Base-by-base conservation (phyloP, 768 basidiomycete species). In the Agrocybe praecox region DNA sequence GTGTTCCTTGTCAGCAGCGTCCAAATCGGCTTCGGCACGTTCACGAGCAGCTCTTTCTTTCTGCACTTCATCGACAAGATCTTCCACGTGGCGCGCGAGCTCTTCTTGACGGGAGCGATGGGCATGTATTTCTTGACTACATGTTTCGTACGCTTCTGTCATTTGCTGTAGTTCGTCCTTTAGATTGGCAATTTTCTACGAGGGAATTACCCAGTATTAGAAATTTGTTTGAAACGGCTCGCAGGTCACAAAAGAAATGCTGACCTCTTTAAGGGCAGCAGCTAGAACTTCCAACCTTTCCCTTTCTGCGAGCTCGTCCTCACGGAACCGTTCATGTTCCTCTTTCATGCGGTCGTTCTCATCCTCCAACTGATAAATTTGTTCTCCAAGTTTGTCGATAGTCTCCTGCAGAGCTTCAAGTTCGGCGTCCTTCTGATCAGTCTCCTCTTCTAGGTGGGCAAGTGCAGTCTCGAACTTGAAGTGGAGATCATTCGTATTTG, bases 321-420 rank as follows among this genome's bases (percentile, higher is more conserved):
- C 89, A 50, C 85, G 81, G 36, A 85, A 59, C 9, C 82, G 77
- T 34, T 89, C 86, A 49, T 77, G 76, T 46, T 93, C 89, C 62
- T 93, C 91, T 65, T 81, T 85, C 49, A 90, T 68, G 26, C 84
- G 78, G 59, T 96, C 93, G 52, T 87, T 83, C 65, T 94, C 90
- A 57, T 96, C 93, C 67, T 98, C 96, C 1, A 96, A 81, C 44
- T 85, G 75, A 70, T 90, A 94, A 9, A 97, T 83, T 52, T 87
- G 85, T 58, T 92, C 87, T 6, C 92, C 85, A 45, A 96, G 83
- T 57, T 81, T 85, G 66, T 94, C 88, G 21, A 96, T 86, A 43
- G 95, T 89, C 43, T 83, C 75, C 62, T 90, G 91, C 42, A 91
- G 78, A 17, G 79, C 76, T 49, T 88, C 81, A 40, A 94, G 81